These are phyloP conservation scores for Zychaea mexicana DNA, from an alignment of 371 early-diverging fungal species.

Conservation along the genomic window DNA sequence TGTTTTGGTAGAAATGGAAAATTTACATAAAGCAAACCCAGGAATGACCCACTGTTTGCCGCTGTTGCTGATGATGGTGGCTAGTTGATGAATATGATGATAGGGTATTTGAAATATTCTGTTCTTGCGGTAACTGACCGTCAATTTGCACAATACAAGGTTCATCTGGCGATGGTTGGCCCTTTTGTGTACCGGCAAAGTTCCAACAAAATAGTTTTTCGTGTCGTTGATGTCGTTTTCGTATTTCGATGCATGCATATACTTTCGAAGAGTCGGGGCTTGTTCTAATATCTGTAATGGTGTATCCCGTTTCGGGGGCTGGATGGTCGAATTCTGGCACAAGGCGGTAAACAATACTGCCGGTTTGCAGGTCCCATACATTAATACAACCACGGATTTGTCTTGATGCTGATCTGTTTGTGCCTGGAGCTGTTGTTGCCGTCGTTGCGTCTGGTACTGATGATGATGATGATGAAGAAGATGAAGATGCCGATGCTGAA, in stretches of 20 bases:
- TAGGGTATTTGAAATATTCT: neutral
- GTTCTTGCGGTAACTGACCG: neutral
- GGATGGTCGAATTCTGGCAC: conserved; percentile 16
- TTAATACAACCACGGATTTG: conserved; percentile 46
- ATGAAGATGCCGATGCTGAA: neutral
- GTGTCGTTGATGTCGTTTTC: conserved; percentile 18
- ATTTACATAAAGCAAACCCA: conserved; percentile 42
- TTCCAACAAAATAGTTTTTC: conserved; percentile 46
- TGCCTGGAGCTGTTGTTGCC: neutral
- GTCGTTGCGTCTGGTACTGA: neutral
- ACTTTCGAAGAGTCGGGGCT: conserved; percentile 23
- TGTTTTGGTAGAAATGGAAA: neutral
- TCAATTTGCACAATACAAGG: conserved; percentile 21
- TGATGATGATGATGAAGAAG: neutral
- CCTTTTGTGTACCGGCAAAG: conserved; percentile 13
- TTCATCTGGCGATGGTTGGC: conserved; percentile 1
- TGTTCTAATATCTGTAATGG: conserved; percentile 41
- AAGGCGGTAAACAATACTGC: conserved; percentile 46
- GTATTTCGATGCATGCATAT: conserved; percentile 34
- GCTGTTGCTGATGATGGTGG: no score
- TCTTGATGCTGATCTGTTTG: neutral
- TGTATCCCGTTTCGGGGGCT: conserved; percentile 19
- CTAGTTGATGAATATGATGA: no score
- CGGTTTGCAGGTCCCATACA: conserved; percentile 61
- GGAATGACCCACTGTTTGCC: conserved; percentile 31